These are phyloP conservation scores for Pyrenophora tritici-repentis DNA, from an alignment of 2,329 filamentous ascomycete species.

Conservation along the genomic window DNA sequence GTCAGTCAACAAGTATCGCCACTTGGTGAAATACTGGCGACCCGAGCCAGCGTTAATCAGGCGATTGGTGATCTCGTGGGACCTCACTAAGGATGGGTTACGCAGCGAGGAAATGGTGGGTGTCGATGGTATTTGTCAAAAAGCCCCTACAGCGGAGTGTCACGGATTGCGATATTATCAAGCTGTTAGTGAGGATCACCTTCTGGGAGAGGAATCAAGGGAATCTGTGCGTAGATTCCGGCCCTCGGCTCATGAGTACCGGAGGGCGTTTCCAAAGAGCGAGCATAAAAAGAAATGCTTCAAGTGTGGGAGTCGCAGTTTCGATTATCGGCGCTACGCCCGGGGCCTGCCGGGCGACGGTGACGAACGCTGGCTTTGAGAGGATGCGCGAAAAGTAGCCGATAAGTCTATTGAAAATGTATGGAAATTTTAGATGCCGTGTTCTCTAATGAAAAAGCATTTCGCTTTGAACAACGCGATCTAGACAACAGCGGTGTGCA, in stretches of 20 bases:
- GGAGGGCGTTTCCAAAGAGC: not conserved
- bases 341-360: conserved; percentile 1
- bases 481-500: conserved; percentile 1
- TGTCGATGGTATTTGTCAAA: conserved; percentile 1
- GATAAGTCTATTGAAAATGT: conserved; percentile 3
- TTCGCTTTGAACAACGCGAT: conserved; percentile 1
- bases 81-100: conserved; percentile 2
- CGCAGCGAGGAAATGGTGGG: conserved; percentile 1
- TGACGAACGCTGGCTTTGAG: conserved; percentile 6
- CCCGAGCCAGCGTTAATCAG: not conserved
- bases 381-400: not conserved
- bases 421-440: not conserved
- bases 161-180: not conserved
- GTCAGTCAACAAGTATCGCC: not conserved
- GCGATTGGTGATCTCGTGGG: conserved; percentile 4
- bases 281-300: conserved; percentile 7
- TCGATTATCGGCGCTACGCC: conserved; percentile 4
- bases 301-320: not conserved
- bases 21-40: not conserved
- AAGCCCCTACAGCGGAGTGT: not conserved
- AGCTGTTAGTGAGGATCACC: not conserved
- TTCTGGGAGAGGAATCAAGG: not conserved
- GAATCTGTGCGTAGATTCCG: conserved; percentile 2
- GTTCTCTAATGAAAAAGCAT: not conserved
- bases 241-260: not conserved